Conservation (phyloP, 331 rosid species). For the Acacia pycnantha region DNA sequence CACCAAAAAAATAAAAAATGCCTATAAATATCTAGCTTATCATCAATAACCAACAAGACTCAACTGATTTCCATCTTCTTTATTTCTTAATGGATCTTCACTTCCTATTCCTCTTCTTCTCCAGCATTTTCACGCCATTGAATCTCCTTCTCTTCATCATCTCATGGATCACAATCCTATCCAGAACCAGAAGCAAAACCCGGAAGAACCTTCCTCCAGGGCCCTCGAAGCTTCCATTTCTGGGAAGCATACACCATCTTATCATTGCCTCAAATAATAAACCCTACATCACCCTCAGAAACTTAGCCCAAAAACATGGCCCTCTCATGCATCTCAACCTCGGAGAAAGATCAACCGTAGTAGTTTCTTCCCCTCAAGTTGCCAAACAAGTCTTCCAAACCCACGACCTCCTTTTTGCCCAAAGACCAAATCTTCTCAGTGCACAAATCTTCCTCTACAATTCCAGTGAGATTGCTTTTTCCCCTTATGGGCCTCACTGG, state of each 20-base stretch:
- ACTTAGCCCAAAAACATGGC: not conserved
- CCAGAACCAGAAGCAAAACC: not conserved
- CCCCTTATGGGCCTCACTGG: constrained; percentile 45
- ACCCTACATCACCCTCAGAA: not conserved
- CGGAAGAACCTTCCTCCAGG: not conserved
- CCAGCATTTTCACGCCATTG: not conserved
- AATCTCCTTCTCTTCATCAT: not conserved
- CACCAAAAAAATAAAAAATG: too few relatives aligned
- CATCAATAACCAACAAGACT: too few relatives aligned
- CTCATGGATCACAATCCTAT: not conserved
- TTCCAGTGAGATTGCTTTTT: constrained; percentile 3
- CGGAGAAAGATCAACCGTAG: constrained; percentile 23
- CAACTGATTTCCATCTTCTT: too few relatives aligned
- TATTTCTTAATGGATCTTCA: too few relatives aligned
- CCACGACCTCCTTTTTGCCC: not conserved
- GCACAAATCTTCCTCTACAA: not conserved
- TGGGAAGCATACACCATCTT: constrained; percentile 1
- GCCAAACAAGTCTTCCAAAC: constrained; percentile 27
- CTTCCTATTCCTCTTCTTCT: not conserved
- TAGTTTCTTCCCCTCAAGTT: constrained; percentile 30
- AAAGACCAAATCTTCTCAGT: constrained; percentile 4
- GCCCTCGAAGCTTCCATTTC: not conserved
- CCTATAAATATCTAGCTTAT: too few relatives aligned
- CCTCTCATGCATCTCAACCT: too few relatives aligned
- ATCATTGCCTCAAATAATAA: not conserved